These are phyloP conservation scores for Flaveria trinervia DNA, from an alignment of 129 eudicot species.

Conservation along the genomic window DNA sequence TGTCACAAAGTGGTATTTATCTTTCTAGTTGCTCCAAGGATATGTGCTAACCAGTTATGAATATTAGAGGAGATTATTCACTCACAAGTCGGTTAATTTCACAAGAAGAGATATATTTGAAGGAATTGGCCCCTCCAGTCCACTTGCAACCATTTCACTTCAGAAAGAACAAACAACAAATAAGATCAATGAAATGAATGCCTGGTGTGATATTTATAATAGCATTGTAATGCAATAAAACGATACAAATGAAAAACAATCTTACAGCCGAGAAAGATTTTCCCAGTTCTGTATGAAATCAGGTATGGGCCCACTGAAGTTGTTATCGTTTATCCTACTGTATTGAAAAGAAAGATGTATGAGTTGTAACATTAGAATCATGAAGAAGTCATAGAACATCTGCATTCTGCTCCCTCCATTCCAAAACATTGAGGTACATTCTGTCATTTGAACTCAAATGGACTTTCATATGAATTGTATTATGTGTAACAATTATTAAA, in stretches of 20 bases:
- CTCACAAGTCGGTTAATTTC: constrained; percentile 24
- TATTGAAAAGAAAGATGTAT: constrained; percentile 29
- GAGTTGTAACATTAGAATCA: constrained; percentile 9
- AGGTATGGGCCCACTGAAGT: constrained; percentile 60
- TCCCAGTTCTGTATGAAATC: constrained; percentile 70
- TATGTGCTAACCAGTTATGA: background rate
- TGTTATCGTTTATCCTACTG: constrained; percentile 73
- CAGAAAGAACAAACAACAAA: constrained; percentile 10
- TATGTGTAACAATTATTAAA: background rate
- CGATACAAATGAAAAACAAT: constrained; percentile 7
- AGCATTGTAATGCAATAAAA: background rate
- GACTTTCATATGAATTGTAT: constrained; percentile 10
- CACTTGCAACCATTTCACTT: constrained; percentile 31
- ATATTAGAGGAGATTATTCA: background rate
- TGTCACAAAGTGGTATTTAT: background rate
- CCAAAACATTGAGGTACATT: constrained; percentile 21
- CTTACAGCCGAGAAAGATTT: constrained; percentile 65
- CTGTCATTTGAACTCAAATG: background rate
- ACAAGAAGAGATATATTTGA: constrained; percentile 28
- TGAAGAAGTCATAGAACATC: constrained; percentile 6
- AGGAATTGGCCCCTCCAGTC: constrained; percentile 36
- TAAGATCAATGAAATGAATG: background rate
- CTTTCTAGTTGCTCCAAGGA: background rate
- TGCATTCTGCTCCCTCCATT: constrained; percentile 9
- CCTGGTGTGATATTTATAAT: background rate